phyloP scores from a whole-genome alignment of 202 grass and related monocot genomes.

The Dendrocalamus latiflorus region DNA sequence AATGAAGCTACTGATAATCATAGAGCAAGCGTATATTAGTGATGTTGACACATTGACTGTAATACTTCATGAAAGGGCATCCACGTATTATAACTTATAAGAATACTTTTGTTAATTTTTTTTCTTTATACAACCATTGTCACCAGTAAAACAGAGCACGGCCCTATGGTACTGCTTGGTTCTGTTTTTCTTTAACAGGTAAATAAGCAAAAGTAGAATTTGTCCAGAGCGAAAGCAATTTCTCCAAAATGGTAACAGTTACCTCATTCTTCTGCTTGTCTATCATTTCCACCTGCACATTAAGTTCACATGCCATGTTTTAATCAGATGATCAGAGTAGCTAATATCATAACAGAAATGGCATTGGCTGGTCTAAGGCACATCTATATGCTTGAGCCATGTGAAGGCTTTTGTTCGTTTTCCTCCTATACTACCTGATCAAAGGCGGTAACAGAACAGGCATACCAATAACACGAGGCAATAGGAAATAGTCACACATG shows the following conservation, averaged over 20 bases:
- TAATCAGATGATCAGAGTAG: no score
- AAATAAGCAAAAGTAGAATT: constrained; percentile 3
- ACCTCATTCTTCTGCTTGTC: constrained; percentile 84
- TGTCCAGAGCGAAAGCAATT: background rate
- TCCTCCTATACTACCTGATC: no score
- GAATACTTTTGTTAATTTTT: background rate
- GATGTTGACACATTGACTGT: constrained; percentile 9
- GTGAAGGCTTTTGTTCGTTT: no score
- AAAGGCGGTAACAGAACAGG: no score
- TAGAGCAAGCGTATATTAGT: background rate
- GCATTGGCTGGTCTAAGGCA: no score
- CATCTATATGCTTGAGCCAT: no score
- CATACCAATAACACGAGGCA: no score
- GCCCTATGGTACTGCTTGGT: no score
- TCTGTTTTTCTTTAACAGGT: no score
- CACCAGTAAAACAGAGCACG: background rate
- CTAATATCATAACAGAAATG: no score
- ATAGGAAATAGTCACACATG: no score
- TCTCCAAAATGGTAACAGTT: constrained; percentile 37
- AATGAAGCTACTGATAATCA: constrained; percentile 13
- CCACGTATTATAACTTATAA: background rate
- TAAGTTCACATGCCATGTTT: no score
- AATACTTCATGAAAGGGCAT: constrained; percentile 15
- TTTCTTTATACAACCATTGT: background rate
- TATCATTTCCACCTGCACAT: constrained; percentile 63